Conservation (phyloP, 768 basidiomycete species). For the Panaeolus papilionaceus region DNA sequence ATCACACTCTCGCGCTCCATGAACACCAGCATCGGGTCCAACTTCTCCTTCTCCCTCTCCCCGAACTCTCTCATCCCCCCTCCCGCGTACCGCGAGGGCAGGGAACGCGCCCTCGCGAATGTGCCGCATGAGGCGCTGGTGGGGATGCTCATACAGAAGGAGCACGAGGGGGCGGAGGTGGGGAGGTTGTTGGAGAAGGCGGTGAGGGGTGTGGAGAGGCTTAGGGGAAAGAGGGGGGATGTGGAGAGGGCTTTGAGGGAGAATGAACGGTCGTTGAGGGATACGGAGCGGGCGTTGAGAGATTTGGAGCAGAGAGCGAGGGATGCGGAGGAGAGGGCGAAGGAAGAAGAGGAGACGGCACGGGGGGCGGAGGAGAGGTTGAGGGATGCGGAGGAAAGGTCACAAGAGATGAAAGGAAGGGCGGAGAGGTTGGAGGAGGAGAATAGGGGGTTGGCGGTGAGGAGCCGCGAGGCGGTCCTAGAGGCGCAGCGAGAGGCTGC, state of each 20-base stretch:
- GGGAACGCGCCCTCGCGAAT: constrained; percentile 33
- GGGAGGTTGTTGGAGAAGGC: constrained; percentile 36
- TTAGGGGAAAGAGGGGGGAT: constrained; percentile 25
- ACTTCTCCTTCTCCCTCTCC: constrained; percentile 12
- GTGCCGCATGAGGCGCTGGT: constrained; percentile 33
- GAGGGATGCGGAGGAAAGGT: neutral
- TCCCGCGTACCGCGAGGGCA: constrained; percentile 28
- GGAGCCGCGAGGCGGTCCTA: constrained; percentile 33
- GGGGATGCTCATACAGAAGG: constrained; percentile 32
- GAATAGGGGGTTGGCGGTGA: constrained; percentile 30
- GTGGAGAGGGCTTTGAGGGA: constrained; percentile 26
- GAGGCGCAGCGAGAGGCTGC: constrained; percentile 34
- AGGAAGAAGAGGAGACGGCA: constrained; percentile 30
- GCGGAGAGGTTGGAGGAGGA: constrained; percentile 28
- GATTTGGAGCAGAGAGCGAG: constrained; percentile 18
- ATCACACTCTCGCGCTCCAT: neutral
- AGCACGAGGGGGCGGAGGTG: constrained; percentile 35
- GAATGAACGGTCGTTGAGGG: constrained; percentile 30
- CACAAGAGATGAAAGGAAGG: neutral
- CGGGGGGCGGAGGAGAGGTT: constrained; percentile 35
- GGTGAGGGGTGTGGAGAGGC: constrained; percentile 32
- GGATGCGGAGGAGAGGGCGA: neutral
- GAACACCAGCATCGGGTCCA: constrained; percentile 5
- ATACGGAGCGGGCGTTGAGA: constrained; percentile 27
- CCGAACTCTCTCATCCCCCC: constrained; percentile 16